phyloP scores from a whole-genome alignment of 2,329 filamentous ascomycete species.

The Penicillium sumatraense region DNA sequence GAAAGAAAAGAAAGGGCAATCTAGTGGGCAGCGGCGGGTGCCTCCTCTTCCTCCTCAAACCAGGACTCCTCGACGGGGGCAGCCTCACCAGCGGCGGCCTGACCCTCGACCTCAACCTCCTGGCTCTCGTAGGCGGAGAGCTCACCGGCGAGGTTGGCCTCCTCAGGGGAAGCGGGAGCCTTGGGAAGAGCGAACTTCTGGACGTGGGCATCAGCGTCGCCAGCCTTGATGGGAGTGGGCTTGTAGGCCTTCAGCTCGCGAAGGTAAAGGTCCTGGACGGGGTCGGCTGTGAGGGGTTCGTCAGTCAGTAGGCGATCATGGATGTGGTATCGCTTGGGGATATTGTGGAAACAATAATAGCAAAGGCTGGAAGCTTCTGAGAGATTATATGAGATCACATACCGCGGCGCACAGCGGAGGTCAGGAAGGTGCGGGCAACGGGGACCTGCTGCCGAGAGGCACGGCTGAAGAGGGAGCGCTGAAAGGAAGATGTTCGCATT shows the following conservation, averaged over 20 bases:
- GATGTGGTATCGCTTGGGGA: slow-evolving; percentile 27
- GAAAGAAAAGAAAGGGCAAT: slow-evolving; percentile 28
- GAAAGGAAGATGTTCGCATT: slow-evolving; percentile 22
- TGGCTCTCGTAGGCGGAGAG: slow-evolving; percentile 94
- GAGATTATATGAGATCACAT: slow-evolving; percentile 41
- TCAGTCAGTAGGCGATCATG: slow-evolving; percentile 24
- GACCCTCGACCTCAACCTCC: slow-evolving; percentile 91
- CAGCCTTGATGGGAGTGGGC: slow-evolving; percentile 77
- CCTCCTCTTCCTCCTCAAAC: slow-evolving; percentile 75
- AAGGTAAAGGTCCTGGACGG: slow-evolving; percentile 97
- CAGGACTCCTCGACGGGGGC: slow-evolving; percentile 71
- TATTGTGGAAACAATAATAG: neutral
- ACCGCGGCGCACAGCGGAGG: slow-evolving; percentile 66
- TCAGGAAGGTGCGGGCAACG: slow-evolving; percentile 66
- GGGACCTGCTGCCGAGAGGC: slow-evolving; percentile 62
- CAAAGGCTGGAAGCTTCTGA: neutral
- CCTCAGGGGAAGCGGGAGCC: slow-evolving; percentile 86
- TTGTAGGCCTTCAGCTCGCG: slow-evolving; percentile 97
- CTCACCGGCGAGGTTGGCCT: slow-evolving; percentile 87
- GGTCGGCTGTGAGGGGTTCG: slow-evolving; percentile 70
- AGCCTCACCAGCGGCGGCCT: slow-evolving; percentile 66
- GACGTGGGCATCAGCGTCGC: slow-evolving; percentile 87
- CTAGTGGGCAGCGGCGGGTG: slow-evolving; percentile 49
- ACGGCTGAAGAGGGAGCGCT: slow-evolving; percentile 67
- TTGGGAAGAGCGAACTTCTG: slow-evolving; percentile 82